A percentile compares a stretch with the other conserved stretches of the same genome.
Conservation (phyloP, 768 basidiomycete genomes). For the Chalciporus chontae region DNA sequence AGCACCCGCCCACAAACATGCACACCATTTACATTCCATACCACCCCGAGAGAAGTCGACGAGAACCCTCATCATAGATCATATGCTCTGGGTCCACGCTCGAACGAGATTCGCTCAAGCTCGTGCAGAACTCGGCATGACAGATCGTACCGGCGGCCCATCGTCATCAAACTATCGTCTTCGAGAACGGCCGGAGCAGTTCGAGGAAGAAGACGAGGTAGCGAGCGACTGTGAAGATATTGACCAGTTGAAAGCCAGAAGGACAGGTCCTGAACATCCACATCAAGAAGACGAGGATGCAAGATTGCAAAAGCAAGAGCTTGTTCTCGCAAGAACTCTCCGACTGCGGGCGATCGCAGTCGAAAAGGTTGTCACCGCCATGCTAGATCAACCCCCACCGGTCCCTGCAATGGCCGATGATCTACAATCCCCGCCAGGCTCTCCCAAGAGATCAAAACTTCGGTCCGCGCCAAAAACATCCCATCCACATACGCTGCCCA, state of each 20-base stretch:
- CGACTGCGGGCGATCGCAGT: constrained; percentile 75
- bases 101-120: constrained; percentile 81
- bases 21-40: constrained; percentile 83
- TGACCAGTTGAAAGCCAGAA: constrained; percentile 42
- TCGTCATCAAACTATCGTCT: constrained; percentile 57
- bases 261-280: constrained; percentile 45
- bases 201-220: constrained; percentile 69
- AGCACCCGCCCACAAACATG: constrained; percentile 82
- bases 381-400: constrained; percentile 77
- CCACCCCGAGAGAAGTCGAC: constrained; percentile 89
- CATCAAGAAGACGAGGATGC: constrained; percentile 60
- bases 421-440: constrained; percentile 47
- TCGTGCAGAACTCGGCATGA: constrained; percentile 82
- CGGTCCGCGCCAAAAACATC: constrained; percentile 26
- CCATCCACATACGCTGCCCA: constrained; percentile 66
- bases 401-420: constrained; percentile 47
- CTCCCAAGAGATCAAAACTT: constrained; percentile 38
- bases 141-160: constrained; percentile 71
- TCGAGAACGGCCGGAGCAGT: constrained; percentile 69
- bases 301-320: constrained; percentile 53
- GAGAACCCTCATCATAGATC: constrained; percentile 81
- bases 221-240: constrained; percentile 63
- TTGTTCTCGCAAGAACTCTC: constrained; percentile 58
- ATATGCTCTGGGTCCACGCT: constrained; percentile 82
- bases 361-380: constrained; percentile 76